A percentile compares a stretch with the other conserved stretches of the same genome.
Evolutionary conservation across 2,329 filamentous ascomycete species (phyloP).

Genomic region (Diaporthe helianthi): DNA sequence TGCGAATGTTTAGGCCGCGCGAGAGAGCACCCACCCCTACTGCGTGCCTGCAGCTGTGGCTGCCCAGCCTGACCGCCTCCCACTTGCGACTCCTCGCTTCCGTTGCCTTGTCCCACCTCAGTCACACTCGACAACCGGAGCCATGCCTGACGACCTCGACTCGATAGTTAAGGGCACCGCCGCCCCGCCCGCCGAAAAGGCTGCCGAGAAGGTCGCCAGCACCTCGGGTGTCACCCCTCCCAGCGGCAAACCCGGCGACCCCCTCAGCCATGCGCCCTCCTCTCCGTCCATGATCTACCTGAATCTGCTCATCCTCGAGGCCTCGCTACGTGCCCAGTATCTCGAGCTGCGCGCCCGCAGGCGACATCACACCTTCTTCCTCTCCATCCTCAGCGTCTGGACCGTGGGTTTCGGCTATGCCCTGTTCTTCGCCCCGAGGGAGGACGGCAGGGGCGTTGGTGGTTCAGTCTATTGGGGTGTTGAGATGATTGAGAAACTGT

Average conservation of each 20-base stretch:
- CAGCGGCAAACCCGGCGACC: slow-evolving; percentile 65
- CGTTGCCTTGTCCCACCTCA: slow-evolving; percentile 7
- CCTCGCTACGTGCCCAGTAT: slow-evolving; percentile 90
- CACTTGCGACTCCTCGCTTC: slow-evolving; percentile 19
- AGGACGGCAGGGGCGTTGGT: slow-evolving; percentile 89
- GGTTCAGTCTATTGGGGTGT: slow-evolving; percentile 97
- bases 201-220: slow-evolving; percentile 51
- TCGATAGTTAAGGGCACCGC: slow-evolving; percentile 87
- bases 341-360: slow-evolving; percentile 86
- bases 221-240: slow-evolving; percentile 53
- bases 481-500: slow-evolving; percentile 88
- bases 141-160: slow-evolving; percentile 76
- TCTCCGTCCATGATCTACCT: slow-evolving; percentile 96
- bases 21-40: slow-evolving; percentile 3
- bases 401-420: slow-evolving; percentile 85
- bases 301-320: slow-evolving; percentile 96
- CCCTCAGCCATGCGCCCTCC: slow-evolving; percentile 82
- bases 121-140: slow-evolving; percentile 26
- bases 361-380: slow-evolving; percentile 91
- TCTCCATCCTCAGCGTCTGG: slow-evolving; percentile 82
- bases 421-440: slow-evolving; percentile 92
- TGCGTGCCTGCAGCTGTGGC: not conserved
- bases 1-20: not conserved
- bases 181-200: slow-evolving; percentile 67
- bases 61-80: slow-evolving; percentile 1